Conservation (phyloP, 2,329 filamentous ascomycete genomes). For the Talaromyces sp. region DNA sequence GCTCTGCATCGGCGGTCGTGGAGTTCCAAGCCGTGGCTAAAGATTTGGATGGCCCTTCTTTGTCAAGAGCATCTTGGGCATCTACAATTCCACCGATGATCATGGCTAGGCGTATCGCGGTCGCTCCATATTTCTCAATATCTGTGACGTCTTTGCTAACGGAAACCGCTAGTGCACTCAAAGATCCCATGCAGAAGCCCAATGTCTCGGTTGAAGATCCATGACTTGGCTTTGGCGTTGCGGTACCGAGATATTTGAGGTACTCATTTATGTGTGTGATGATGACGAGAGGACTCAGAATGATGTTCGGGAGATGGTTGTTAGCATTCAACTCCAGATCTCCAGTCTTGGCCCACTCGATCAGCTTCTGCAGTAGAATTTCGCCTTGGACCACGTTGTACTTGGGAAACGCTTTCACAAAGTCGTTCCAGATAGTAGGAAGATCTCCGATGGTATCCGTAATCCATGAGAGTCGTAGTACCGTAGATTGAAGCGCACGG, state of each 20-base stretch:
- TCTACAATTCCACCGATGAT: slow-evolving; percentile 37
- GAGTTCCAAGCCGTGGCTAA: slow-evolving; percentile 19
- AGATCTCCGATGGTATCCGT: slow-evolving; percentile 18
- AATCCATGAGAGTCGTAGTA: slow-evolving; percentile 16
- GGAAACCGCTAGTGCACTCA: slow-evolving; percentile 37
- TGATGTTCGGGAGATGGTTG: slow-evolving; percentile 24
- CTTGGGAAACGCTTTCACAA: slow-evolving; percentile 16
- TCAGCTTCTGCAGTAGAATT: slow-evolving; percentile 13
- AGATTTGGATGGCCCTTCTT: slow-evolving; percentile 21
- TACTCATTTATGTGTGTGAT: slow-evolving; percentile 37
- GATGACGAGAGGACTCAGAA: slow-evolving; percentile 37
- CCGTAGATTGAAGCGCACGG: not conserved
- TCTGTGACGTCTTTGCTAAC: slow-evolving; percentile 23
- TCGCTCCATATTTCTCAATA: slow-evolving; percentile 33
- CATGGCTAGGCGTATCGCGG: slow-evolving; percentile 37
- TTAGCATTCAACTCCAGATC: slow-evolving; percentile 9
- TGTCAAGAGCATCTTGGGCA: slow-evolving; percentile 24
- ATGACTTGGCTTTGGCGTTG: not conserved
- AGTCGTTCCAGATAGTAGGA: slow-evolving; percentile 15
- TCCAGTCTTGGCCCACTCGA: slow-evolving; percentile 17
- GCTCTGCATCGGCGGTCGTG: slow-evolving; percentile 15
- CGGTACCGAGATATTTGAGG: slow-evolving; percentile 18
- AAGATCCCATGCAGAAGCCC: slow-evolving; percentile 40
- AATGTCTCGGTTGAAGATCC: slow-evolving; percentile 21
- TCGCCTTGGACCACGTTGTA: slow-evolving; percentile 13